Evolutionary conservation across 2,329 filamentous ascomycete species (phyloP).

Genomic region (Fusarium foetens): DNA sequence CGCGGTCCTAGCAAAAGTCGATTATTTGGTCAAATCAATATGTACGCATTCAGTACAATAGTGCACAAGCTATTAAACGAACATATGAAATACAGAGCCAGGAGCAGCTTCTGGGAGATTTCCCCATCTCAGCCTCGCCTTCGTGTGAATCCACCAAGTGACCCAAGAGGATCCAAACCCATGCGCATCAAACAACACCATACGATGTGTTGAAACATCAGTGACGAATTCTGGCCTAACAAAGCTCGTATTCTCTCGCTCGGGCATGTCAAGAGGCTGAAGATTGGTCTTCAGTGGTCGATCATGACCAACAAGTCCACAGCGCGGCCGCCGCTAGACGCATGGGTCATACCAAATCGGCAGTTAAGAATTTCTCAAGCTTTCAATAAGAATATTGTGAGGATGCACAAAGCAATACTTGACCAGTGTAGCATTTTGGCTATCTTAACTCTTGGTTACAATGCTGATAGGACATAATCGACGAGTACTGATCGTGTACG

Average conservation of each 20-base stretch:
- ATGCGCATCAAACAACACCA: neutral
- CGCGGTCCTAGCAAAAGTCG: rapidly evolving
- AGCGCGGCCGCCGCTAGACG: neutral
- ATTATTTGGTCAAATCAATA: rapidly evolving
- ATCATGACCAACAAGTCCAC: neutral
- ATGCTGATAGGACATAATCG: neutral
- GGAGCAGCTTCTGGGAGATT: no score
- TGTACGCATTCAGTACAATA: no score
- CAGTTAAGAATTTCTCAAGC: neutral
- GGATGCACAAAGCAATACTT: rapidly evolving
- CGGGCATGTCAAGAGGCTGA: no score
- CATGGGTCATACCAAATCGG: neutral
- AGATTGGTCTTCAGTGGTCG: neutral
- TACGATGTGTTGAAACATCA: neutral
- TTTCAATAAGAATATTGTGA: neutral
- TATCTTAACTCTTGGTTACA: rapidly evolving
- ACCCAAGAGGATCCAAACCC: neutral
- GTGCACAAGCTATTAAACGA: no score
- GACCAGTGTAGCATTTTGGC: no score
- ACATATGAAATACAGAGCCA: no score
- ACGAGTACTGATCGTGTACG: neutral
- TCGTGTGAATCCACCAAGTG: neutral
- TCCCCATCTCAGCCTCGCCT: neutral
- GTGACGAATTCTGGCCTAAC: neutral
- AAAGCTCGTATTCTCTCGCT: neutral